These are phyloP conservation scores for Umbilicaria muhlenbergii DNA, from an alignment of 495 filamentous ascomycete species.

Conservation along the genomic window DNA sequence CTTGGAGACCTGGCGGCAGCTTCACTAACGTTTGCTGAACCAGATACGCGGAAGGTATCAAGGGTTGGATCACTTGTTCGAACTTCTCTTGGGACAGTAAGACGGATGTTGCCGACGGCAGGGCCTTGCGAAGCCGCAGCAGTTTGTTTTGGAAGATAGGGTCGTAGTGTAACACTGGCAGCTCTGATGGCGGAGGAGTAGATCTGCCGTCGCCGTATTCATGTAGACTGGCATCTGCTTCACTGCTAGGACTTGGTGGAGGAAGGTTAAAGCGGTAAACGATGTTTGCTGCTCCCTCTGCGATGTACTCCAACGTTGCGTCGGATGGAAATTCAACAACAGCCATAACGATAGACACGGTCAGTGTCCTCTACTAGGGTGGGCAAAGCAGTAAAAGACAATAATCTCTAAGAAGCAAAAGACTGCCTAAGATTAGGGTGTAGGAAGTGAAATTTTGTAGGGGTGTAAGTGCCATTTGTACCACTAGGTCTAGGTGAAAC, in stretches of 20 bases:
- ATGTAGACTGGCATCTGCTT: neutral
- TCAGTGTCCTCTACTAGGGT: conserved; percentile 1
- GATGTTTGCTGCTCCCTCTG: conserved; percentile 58
- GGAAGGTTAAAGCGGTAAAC: conserved; percentile 43
- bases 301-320: conserved; percentile 31
- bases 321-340: conserved; percentile 14
- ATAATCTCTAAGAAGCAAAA: neutral
- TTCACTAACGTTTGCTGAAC: conserved; percentile 42
- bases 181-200: conserved; percentile 12
- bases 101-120: conserved; percentile 36
- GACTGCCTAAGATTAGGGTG: too few relatives aligned
- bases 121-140: conserved; percentile 50
- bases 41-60: conserved; percentile 40
- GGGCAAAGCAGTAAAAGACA: conserved; percentile 5
- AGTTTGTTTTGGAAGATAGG: conserved; percentile 31
- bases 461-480: too few relatives aligned
- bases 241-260: neutral
- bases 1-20: conserved; percentile 30
- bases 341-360: conserved; percentile 7
- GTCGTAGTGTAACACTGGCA: neutral
- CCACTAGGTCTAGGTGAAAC: too few relatives aligned
- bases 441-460: too few relatives aligned
- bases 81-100: conserved; percentile 40
- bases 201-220: neutral
- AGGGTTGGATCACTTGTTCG: conserved; percentile 36